Percentiles rank a stretch among this genome's conserved stretches.
Conservation (phyloP, 2,329 filamentous ascomycete species). For the Aaosphaeria arxii region DNA sequence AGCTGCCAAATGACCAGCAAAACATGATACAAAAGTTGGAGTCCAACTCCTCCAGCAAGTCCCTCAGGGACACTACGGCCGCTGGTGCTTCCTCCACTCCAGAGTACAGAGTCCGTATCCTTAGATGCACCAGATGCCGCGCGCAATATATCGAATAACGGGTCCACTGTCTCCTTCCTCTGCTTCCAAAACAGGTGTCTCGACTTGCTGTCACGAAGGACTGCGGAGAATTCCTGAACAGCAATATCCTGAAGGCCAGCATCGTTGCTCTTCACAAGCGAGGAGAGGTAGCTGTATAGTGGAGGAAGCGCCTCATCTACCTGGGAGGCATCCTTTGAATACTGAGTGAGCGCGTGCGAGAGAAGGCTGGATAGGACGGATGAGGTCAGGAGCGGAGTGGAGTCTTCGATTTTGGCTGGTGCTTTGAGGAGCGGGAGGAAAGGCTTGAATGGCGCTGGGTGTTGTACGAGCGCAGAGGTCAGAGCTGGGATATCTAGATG, state of each 20-base stretch:
- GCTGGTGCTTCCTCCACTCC: constrained; percentile 49
- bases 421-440: constrained; percentile 83
- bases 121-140: constrained; percentile 71
- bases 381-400: constrained; percentile 85
- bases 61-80: constrained; percentile 64
- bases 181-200: constrained; percentile 89
- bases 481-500: constrained; percentile 72
- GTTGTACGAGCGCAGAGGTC: constrained; percentile 70
- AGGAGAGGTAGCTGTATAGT: constrained; percentile 82
- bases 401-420: constrained; percentile 78
- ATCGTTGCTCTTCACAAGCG: constrained; percentile 79
- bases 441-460: constrained; percentile 68
- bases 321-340: constrained; percentile 58
- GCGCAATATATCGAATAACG: constrained; percentile 75
- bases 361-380: constrained; percentile 81
- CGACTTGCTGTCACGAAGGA: constrained; percentile 72
- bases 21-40: constrained; percentile 93
- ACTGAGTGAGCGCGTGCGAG: constrained; percentile 58
- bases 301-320: constrained; percentile 76
- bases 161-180: constrained; percentile 76
- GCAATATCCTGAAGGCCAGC: constrained; percentile 92
- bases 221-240: constrained; percentile 82
- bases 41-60: constrained; percentile 72
- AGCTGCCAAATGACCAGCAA: constrained; percentile 94
- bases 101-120: constrained; percentile 62